A percentile compares a stretch with the other conserved stretches of the same genome.
Conservation (phyloP, 306 rosid genomes). For the Adenanthera pavonina region DNA sequence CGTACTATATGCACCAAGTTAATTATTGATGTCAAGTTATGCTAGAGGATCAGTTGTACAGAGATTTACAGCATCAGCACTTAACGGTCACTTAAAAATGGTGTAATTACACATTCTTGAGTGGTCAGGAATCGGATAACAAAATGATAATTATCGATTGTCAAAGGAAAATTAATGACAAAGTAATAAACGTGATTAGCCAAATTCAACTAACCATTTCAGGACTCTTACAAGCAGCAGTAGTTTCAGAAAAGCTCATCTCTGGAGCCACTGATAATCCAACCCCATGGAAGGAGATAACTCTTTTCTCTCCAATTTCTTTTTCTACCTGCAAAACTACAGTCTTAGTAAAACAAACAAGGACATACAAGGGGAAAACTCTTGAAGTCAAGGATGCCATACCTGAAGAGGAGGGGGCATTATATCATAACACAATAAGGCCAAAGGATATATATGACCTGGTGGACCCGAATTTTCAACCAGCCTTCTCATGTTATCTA, state of each 20-base stretch:
- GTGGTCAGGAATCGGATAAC: not conserved
- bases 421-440: not conserved
- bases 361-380: not conserved
- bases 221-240: not conserved
- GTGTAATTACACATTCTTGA: not conserved
- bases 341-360: not conserved
- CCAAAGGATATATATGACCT: constrained; percentile 4
- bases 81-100: not conserved
- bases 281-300: constrained; percentile 3
- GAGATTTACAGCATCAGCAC: not conserved
- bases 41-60: not conserved
- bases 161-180: not conserved
- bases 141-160: not conserved
- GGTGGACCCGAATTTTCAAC: not conserved
- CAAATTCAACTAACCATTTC: not conserved
- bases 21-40: not conserved
- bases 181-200: not conserved
- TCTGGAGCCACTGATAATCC: constrained; percentile 1
- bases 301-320: not conserved
- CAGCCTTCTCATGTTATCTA: constrained; percentile 3
- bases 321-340: not conserved
- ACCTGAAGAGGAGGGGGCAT: constrained; percentile 8
- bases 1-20: not conserved
- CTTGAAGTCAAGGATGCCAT: not conserved
- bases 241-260: not conserved